Base-by-base conservation (phyloP, 1,284 basidiomycete species). In the Anthracocystis panici-leucophaei region DNA sequence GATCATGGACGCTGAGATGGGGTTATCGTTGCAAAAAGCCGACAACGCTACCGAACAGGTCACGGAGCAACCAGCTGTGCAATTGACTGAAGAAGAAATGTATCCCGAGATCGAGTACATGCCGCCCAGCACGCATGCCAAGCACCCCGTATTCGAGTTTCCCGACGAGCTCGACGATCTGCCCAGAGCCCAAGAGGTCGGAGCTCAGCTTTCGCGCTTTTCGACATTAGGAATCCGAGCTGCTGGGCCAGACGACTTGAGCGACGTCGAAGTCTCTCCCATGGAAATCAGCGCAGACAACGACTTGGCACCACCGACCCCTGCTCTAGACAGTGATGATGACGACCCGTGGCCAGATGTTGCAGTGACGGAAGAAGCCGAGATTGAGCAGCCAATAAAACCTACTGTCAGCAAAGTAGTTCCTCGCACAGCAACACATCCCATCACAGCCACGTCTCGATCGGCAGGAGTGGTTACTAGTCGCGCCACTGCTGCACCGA, bases 71-170 rank as follows among this genome's bases (percentile, higher is more conserved):
- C 57, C 54, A 41, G 54, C 18, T 8, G 59, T 57, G 38, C 65
- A 65, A 20, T 20, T 80, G 64, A 74, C 72, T 5, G 81, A 80
- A 35, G 81, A 82, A 25, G 81, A 82, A 41, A 57, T 75, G 60
- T 81, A 79, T 44, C 81, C 81, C 10, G 77, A 79, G 60, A 79
- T 82, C 53, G 81, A 79, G 40, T 75, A 74, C 46, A 76, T 79
- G 75, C 77, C 79, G 14, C 66, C 75, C 14, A 73, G 69, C 51
- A 14, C 38, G 16, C 46, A 54, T 20, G 62, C 62, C n/a, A 57
- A 60, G 25, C 71, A 79, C 35, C 61, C 68, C 2, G 72, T 70
- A 12, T 81, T 79, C 48, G 71, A 76, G 51, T 76, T 79, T 16
- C 71, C 79, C 0, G 55, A 67, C 18, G 75, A 68, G 42, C 74